phyloP scores from a whole-genome alignment of 2,329 filamentous ascomycete species.

The Xylariaceae sp. region DNA sequence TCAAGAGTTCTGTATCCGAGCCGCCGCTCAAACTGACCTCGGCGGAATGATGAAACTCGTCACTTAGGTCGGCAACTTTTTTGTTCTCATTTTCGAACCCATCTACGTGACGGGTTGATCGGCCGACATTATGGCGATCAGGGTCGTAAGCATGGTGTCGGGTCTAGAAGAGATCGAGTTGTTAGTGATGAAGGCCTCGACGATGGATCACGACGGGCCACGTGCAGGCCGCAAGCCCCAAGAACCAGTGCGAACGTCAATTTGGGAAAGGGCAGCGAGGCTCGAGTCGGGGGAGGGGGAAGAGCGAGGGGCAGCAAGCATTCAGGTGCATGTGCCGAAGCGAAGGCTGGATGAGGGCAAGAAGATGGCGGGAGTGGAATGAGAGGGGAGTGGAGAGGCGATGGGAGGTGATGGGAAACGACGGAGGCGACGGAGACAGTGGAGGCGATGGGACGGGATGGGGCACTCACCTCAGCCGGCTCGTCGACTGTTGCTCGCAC shows the following conservation, averaged over 20 bases:
- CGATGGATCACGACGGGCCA: neutral
- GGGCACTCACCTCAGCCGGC: conserved; percentile 31
- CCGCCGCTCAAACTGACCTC: conserved; percentile 67
- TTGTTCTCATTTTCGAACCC: conserved; percentile 52
- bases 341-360: too few relatives aligned
- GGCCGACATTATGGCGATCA: conserved; percentile 45
- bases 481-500: conserved; percentile 32
- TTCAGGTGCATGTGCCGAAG: too few relatives aligned
- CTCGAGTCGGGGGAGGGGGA: too few relatives aligned
- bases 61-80: conserved; percentile 51
- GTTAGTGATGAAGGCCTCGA: conserved; percentile 4
- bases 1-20: conserved; percentile 71
- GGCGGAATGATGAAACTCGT: conserved; percentile 56
- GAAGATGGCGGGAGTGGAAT: too few relatives aligned
- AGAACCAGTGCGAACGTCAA: too few relatives aligned
- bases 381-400: too few relatives aligned
- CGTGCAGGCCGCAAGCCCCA: neutral
- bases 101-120: conserved; percentile 43
- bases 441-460: neutral
- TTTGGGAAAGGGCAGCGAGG: too few relatives aligned
- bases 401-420: too few relatives aligned
- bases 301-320: too few relatives aligned
- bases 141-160: conserved; percentile 22
- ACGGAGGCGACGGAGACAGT: too few relatives aligned
- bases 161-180: conserved; percentile 7